Conservation (phyloP, 371 early-diverging fungal genomes). For the Saksenaea oblongispora region DNA sequence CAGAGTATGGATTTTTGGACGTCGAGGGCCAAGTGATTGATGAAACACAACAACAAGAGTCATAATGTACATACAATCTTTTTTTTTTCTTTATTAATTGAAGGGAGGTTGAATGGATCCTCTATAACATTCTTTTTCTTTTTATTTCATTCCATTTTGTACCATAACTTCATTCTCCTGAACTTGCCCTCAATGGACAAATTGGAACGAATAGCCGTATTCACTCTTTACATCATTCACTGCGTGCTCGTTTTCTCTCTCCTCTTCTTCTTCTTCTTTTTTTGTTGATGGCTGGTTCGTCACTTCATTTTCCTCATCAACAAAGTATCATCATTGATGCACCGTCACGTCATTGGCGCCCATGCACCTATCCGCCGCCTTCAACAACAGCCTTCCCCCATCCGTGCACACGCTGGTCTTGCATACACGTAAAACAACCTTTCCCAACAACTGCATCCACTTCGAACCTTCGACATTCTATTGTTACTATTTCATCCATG, state of each 20-base stretch:
- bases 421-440: background rate
- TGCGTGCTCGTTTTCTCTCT: background rate
- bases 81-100: background rate
- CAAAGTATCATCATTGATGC: background rate
- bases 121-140: background rate
- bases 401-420: conserved; percentile 1
- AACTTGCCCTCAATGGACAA: conserved; percentile 2
- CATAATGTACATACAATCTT: background rate
- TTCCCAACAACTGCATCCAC: background rate
- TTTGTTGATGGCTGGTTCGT: background rate
- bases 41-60: conserved; percentile 16
- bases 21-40: conserved; percentile 63
- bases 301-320: background rate
- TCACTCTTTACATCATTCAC: background rate
- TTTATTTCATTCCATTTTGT: background rate
- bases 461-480: background rate
- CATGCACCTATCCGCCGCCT: background rate
- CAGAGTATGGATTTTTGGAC: conserved; percentile 73
- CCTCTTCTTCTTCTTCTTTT: background rate
- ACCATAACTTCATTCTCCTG: background rate
- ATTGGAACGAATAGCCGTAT: background rate
- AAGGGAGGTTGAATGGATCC: background rate
- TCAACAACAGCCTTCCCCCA: background rate
- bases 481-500: background rate
- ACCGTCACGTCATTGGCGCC: conserved; percentile 2